These are phyloP conservation scores for Phytophthora sansomeana DNA, from an alignment of 352 stramenopile genomes.

Conservation along the genomic window DNA sequence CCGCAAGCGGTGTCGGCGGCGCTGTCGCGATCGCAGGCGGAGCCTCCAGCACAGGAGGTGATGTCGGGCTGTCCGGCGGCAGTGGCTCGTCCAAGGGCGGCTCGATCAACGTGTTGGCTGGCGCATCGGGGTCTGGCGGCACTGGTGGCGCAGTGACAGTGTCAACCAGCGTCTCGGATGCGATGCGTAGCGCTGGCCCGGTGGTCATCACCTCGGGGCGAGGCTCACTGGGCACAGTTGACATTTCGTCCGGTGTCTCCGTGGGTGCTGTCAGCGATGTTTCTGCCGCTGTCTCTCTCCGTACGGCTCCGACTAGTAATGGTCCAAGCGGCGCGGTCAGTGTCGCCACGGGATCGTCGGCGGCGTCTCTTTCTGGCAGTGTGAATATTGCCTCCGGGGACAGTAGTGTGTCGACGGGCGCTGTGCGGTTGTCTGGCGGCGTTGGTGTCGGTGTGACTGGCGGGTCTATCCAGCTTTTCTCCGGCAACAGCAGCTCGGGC, in stretches of 20 bases:
- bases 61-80: slow-evolving; percentile 6
- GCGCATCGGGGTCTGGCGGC: slow-evolving; percentile 4
- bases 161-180: slow-evolving; percentile 22
- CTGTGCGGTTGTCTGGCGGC: no score
- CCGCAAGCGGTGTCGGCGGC: slow-evolving; percentile 14
- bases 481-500: no score
- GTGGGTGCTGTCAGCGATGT: slow-evolving; percentile 10
- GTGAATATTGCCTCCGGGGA: no score
- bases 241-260: slow-evolving; percentile 25
- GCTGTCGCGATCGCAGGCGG: slow-evolving; percentile 19
- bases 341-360: slow-evolving; percentile 19
- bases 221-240: slow-evolving; percentile 26
- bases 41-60: slow-evolving; percentile 27
- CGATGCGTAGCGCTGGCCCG: slow-evolving; percentile 28
- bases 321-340: slow-evolving; percentile 19
- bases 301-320: slow-evolving; percentile 20
- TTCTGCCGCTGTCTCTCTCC: slow-evolving; percentile 27
- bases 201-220: slow-evolving; percentile 24
- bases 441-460: no score
- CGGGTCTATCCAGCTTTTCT: no score
- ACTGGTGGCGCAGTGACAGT: slow-evolving; percentile 12
- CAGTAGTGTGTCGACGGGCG: no score
- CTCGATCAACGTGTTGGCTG: slow-evolving; percentile 28
- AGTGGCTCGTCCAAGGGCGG: slow-evolving; percentile 34
- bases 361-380: no score